Conservation (phyloP, 2,329 filamentous ascomycete species). For the Penicillium oxalicum region DNA sequence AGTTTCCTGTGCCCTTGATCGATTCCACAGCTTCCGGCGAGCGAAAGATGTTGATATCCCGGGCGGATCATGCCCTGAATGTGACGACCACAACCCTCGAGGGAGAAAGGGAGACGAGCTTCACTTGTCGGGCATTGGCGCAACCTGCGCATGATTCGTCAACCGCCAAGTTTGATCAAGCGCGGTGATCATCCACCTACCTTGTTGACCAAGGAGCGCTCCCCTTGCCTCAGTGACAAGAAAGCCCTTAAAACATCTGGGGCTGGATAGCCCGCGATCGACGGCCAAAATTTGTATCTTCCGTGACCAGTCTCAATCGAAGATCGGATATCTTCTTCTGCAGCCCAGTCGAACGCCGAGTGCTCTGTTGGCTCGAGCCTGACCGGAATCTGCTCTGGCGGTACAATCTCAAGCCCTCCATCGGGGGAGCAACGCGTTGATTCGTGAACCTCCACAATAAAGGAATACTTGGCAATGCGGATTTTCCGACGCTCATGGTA, state of each 20-base stretch:
- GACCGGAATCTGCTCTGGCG: conserved; percentile 17
- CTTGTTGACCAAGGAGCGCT: too few relatives aligned
- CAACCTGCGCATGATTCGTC: too few relatives aligned
- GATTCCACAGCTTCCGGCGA: too few relatives aligned
- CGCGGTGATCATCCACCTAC: too few relatives aligned
- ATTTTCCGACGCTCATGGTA: conserved; percentile 18
- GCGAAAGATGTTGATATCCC: too few relatives aligned
- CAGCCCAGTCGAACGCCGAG: conserved; percentile 33
- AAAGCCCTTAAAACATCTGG: conserved; percentile 22
- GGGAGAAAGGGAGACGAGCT: too few relatives aligned
- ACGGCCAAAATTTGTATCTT: conserved; percentile 14
- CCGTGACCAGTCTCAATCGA: conserved; percentile 8
- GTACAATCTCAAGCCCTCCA: conserved; percentile 7
- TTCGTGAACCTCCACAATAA: conserved; percentile 34
- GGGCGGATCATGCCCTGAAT: too few relatives aligned
- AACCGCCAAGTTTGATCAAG: too few relatives aligned
- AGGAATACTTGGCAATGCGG: conserved; percentile 31
- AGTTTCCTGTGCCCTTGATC: too few relatives aligned
- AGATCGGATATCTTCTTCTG: conserved; percentile 28
- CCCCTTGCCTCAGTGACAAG: conserved; percentile 4
- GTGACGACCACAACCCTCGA: too few relatives aligned
- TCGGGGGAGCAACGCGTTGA: conserved; percentile 9
- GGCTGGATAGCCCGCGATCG: conserved; percentile 15
- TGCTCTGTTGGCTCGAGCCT: conserved; percentile 32
- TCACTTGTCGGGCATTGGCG: too few relatives aligned